phyloP scores from a whole-genome alignment of 1,139 yeast species.

The Debaryomyces psychrophilus region DNA sequence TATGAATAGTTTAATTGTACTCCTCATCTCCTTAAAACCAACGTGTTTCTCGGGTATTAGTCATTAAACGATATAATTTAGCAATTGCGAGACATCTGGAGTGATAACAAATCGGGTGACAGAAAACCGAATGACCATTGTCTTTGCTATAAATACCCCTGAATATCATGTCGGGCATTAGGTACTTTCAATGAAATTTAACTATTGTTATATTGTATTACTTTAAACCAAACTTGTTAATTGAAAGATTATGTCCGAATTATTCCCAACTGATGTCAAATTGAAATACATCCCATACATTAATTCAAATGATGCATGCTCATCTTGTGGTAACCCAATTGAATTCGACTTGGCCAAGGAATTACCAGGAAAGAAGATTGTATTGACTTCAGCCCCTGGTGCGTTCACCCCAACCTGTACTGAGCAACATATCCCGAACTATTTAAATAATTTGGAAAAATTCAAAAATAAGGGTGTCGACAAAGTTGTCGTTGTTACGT shows the following conservation, averaged over 20 bases:
- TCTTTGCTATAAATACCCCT: conserved; percentile 1
- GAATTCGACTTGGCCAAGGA: conserved; percentile 53
- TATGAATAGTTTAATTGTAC: not conserved
- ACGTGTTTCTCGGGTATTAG: not conserved
- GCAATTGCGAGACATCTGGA: conserved; percentile 5
- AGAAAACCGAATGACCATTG: conserved; percentile 6
- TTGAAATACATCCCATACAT: conserved; percentile 62
- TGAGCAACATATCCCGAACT: conserved; percentile 79
- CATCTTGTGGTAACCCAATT: conserved; percentile 59
- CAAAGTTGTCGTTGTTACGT: conserved; percentile 69
- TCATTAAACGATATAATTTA: not conserved
- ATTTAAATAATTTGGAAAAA: conserved; percentile 52
- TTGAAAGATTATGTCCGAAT: conserved; percentile 16
- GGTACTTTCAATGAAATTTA: too few relatives aligned
- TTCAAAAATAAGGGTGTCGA: conserved; percentile 72
- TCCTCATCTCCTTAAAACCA: not conserved
- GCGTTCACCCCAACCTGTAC: conserved; percentile 93
- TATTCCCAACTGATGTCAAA: conserved; percentile 55
- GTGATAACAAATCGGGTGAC: conserved; percentile 6
- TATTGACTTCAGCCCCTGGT: conserved; percentile 84
- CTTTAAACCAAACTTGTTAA: not conserved
- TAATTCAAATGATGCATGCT: conserved; percentile 43
- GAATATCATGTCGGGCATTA: not conserved
- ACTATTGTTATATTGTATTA: not conserved
- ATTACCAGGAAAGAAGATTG: conserved; percentile 56